Conservation (phyloP, 805 yeast genomes). For the Candida incommunis region DNA sequence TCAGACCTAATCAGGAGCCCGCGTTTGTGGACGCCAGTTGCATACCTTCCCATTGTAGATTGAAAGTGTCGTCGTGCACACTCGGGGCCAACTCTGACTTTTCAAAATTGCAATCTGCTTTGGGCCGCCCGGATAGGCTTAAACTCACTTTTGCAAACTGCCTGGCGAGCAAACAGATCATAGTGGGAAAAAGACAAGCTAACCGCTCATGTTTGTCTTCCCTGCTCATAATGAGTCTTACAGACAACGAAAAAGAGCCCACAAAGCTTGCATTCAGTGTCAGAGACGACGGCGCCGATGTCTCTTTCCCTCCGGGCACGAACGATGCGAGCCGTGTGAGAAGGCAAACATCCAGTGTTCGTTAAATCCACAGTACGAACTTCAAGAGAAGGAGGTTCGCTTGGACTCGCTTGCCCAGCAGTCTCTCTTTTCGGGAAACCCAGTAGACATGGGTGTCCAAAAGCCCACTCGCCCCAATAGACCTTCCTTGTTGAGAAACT, state of each 20-base stretch:
- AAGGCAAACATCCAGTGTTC: constrained; percentile 19
- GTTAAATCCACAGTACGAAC: constrained; percentile 13
- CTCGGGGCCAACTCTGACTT: too few species aligned
- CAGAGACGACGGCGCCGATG: constrained; percentile 24
- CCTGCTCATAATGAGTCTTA: constrained; percentile 29
- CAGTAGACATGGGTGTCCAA: neutral
- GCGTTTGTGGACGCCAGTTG: too few species aligned
- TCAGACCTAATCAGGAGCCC: too few species aligned
- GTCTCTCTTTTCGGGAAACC: neutral
- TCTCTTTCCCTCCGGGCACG: constrained; percentile 16
- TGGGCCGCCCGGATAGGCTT: too few species aligned
- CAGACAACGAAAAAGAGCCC: constrained; percentile 28
- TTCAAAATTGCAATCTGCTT: too few species aligned
- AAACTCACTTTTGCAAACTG: too few species aligned
- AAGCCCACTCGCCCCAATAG: neutral
- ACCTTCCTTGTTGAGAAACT: neutral
- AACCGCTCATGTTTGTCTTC: constrained; percentile 30
- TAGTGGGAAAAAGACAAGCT: too few species aligned
- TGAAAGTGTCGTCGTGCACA: too few species aligned
- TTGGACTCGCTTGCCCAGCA: constrained; percentile 10
- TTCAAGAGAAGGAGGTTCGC: constrained; percentile 9
- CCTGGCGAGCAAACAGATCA: too few species aligned
- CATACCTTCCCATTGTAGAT: too few species aligned
- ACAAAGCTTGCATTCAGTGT: constrained; percentile 29
- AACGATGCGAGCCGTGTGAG: constrained; percentile 21